Evolutionary conservation across 2,329 filamentous ascomycete species (phyloP).

Genomic region (Teratosphaeria gauchensis): DNA sequence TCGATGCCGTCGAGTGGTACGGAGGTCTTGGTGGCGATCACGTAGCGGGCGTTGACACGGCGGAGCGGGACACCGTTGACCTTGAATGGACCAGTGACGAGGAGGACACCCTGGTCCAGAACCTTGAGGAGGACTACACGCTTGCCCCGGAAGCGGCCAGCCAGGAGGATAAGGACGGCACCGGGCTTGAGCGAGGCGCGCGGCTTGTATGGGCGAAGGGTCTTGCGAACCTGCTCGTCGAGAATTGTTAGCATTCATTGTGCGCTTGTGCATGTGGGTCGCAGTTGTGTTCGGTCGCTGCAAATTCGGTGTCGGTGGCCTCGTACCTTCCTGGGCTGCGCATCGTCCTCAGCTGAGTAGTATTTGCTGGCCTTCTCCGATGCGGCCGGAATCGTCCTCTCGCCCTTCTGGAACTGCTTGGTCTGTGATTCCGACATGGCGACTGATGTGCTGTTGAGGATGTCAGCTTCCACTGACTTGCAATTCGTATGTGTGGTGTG

Average conservation of each 20-base stretch:
- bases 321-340: constrained; percentile 86
- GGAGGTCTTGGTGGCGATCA: constrained; percentile 81
- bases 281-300: background rate
- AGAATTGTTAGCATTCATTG: constrained; percentile 2
- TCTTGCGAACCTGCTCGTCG: constrained; percentile 73
- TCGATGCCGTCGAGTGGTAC: constrained; percentile 80
- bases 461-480: background rate
- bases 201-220: constrained; percentile 75
- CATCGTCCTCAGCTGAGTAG: constrained; percentile 92
- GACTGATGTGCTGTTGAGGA: background rate
- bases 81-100: constrained; percentile 99
- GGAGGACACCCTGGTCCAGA: constrained; percentile 93
- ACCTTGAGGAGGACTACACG: constrained; percentile 97
- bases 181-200: constrained; percentile 87
- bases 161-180: constrained; percentile 96
- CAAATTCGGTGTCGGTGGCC: background rate
- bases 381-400: constrained; percentile 78
- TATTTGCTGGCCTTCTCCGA: constrained; percentile 96
- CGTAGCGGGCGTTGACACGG: constrained; percentile 84
- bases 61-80: constrained; percentile 98
- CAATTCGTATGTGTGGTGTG: background rate
- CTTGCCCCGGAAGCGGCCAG: constrained; percentile 99
- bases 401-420: constrained; percentile 97
- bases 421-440: constrained; percentile 38
- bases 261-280: background rate